A percentile compares a stretch with the other conserved stretches of the same genome.
Evolutionary conservation across 345 rosid species (phyloP).

Genomic region (Erysimum cheiranthoides): DNA sequence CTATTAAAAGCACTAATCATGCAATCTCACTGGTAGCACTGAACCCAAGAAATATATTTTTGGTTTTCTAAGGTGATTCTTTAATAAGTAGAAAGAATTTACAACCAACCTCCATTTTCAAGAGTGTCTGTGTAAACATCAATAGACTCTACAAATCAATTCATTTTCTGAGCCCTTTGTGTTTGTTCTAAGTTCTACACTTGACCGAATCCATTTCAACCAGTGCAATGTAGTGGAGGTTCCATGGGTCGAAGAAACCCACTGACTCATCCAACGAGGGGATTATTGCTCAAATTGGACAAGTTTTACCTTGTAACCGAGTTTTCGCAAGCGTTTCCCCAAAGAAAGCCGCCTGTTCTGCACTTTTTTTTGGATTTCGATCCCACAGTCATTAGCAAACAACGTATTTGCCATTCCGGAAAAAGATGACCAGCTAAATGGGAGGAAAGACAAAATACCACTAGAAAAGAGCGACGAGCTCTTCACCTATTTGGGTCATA

Average conservation of each 20-base stretch:
- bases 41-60: background rate
- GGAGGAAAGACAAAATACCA: constrained; percentile 6
- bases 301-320: constrained; percentile 50
- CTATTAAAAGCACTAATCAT: constrained; percentile 2
- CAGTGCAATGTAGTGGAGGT: constrained; percentile 25
- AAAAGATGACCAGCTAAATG: constrained; percentile 19
- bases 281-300: constrained; percentile 28
- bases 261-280: constrained; percentile 37
- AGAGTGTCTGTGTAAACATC: background rate
- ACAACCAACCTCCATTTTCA: constrained; percentile 23
- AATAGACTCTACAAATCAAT: constrained; percentile 24
- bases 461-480: constrained; percentile 34
- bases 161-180: constrained; percentile 10
- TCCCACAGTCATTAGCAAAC: constrained; percentile 36
- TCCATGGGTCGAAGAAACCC: constrained; percentile 45
- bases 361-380: constrained; percentile 35
- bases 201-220: constrained; percentile 26
- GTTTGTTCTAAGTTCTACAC: background rate
- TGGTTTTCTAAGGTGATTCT: background rate
- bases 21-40: constrained; percentile 5
- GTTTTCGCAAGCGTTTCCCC: constrained; percentile 49
- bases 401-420: constrained; percentile 22
- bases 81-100: constrained; percentile 11
- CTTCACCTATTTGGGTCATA: constrained; percentile 21
- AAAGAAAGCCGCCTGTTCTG: constrained; percentile 47